Percentiles rank a stretch among this genome's conserved stretches.
Conservation (phyloP, 257 asterid species). For the Solanum pimpinellifolium region DNA sequence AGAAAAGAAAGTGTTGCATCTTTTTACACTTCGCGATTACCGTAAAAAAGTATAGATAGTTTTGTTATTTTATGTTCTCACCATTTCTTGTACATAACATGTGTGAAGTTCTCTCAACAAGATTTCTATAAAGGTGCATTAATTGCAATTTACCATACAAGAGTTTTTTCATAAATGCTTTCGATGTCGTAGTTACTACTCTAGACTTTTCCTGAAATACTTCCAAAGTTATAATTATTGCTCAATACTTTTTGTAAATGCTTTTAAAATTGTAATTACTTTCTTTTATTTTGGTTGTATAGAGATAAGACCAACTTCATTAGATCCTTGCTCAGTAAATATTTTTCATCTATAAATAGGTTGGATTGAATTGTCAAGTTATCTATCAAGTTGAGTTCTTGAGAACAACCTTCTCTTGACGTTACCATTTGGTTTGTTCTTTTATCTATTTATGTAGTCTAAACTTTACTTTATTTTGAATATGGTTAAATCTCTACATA, state of each 20-base stretch:
- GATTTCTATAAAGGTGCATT: neutral
- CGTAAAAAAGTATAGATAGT: neutral
- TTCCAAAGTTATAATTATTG: neutral
- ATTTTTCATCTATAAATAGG: neutral
- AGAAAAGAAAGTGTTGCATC: slow-evolving; percentile 2
- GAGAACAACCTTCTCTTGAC: neutral
- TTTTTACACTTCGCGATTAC: slow-evolving; percentile 1
- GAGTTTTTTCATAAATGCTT: neutral
- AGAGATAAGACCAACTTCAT: slow-evolving; percentile 20
- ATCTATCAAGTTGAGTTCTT: neutral
- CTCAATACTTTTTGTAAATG: neutral
- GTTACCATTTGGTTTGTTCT: neutral
- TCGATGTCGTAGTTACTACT: neutral
- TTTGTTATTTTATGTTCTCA: slow-evolving; percentile 11
- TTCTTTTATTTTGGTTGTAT: slow-evolving; percentile 4
- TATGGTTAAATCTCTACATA: neutral
- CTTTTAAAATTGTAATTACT: neutral
- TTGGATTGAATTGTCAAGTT: neutral
- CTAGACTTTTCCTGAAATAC: neutral
- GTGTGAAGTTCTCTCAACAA: slow-evolving; percentile 8
- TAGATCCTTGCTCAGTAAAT: neutral
- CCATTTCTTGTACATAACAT: slow-evolving; percentile 13
- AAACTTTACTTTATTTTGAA: neutral
- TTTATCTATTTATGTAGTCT: neutral
- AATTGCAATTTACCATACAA: neutral